Evolutionary conservation across 495 filamentous ascomycete genomes (phyloP), one percentile per base, ranked within the genome.

Genomic region (Tuber microsphaerosporum): DNA sequence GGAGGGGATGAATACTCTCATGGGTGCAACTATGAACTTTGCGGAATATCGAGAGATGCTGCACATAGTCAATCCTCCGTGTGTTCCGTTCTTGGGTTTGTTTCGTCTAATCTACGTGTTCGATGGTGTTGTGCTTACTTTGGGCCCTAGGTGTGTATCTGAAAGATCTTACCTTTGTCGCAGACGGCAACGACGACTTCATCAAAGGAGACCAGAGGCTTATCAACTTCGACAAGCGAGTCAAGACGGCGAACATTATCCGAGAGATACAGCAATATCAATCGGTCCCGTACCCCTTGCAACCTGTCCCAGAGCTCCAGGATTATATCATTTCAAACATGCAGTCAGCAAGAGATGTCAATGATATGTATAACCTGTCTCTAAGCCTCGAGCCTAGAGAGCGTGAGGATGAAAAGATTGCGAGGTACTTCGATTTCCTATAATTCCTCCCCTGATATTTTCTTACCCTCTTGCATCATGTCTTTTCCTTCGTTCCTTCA

Each of bases 11-110:
- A 93, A 94, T 65, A 90, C 90, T 74, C 87, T 98, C 71, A 98
- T 98, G 94, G 93, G 92, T 69, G 97, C 93, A 84, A 97, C 93
- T 37, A 97, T 97, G 87, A 99, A 99, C 83, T 99, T 98, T 86
- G 92, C 91, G 74, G 94, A 97, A 84, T 99, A 99, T 83, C 88
- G 95, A 78, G 96, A 99, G 81, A 90, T 93, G 43, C 85, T 99
- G 75, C 94, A 97, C 86, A 88, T 90, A 26, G 94, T 95, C 42
- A 96, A 97, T 78, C 95, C 95, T 43, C 95, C 95, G 46, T 99
- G 95, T 84, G 97, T 98, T 84, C 95, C 95, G 42, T 99, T 99
- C 85, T 97, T 99, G 81, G 95, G 95, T 96, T 91, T 80, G 90
- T 61, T 78, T 71, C 45, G 69, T 70, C 69, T 70, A 0, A 73